Base-by-base conservation (phyloP, 495 filamentous ascomycete species). In the Cetradonia linearis region DNA sequence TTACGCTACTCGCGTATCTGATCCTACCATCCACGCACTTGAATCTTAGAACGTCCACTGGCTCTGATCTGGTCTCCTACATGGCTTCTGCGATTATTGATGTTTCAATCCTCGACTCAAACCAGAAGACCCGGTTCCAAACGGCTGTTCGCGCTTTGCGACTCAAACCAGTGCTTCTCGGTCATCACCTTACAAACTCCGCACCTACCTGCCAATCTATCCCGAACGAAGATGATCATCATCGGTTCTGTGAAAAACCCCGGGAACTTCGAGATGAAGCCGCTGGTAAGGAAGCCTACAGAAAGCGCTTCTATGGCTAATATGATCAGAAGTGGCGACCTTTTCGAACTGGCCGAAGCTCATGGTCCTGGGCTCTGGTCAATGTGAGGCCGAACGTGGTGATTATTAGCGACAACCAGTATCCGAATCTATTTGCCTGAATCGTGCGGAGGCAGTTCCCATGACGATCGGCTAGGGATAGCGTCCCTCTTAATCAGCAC, bases 331-430 rank as follows among this genome's bases (percentile, higher is more conserved):
- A 16, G 1, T 42, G 23, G 31, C 36, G n/a, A 23, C 18, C 31
- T 40, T n/a, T 28, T 28, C 34, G 18, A 13, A 37, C 40, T 56
- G 54, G 54, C 54, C 54, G 20, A 56, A 56, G 33, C 36, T 56
- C 8, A 56, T 56, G 54, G 14, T 56, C 9, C 25, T 56, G 10
- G 50, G 50, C 8, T 54, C 50, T 20, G 50, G 50, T 10, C 6
- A 1, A 2, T n/a, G 16, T 9, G 7, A n/a, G 6, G 49, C 49
- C 14, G 16, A 53, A n/a, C 16, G 18, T 16, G 28, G 0, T 1
- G 5, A n/a, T 18, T n/a, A 30, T 31, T 33, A 9, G 5, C n/a
- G 31, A n/a, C 20, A n/a, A n/a, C n/a, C n/a, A n/a, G n/a, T n/a
- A n/a, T n/a, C n/a, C n/a, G n/a, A n/a, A n/a, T n/a, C n/a, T n/a